Conservation (phyloP, 2,329 filamentous ascomycete species). For the Alternaria burnsii region DNA sequence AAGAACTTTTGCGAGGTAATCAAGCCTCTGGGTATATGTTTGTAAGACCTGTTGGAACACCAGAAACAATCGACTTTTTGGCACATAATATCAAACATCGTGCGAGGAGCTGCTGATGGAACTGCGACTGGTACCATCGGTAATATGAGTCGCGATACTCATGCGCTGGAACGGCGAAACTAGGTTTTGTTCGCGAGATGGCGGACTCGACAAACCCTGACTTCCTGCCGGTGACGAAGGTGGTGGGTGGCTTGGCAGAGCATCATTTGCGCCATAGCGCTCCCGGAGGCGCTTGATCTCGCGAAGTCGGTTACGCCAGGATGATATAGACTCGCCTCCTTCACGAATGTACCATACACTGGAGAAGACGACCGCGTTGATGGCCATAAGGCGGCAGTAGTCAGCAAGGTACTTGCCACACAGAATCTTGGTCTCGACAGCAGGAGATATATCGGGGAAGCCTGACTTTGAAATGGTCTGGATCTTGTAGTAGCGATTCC, state of each 20-base stretch:
- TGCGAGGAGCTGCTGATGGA: conserved; percentile 48
- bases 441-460: conserved; percentile 91
- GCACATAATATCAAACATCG: conserved; percentile 28
- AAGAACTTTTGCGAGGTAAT: conserved; percentile 14
- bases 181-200: conserved; percentile 39
- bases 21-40: conserved; percentile 13
- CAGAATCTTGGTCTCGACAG: conserved; percentile 87
- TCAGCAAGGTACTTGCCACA: conserved; percentile 81
- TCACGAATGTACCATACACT: conserved; percentile 84
- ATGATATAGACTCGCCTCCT: conserved; percentile 83
- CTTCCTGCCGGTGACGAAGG: conserved; percentile 34
- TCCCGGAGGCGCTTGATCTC: conserved; percentile 86
- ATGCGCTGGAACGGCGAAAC: conserved; percentile 45
- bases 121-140: conserved; percentile 49
- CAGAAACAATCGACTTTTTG: conserved; percentile 17
- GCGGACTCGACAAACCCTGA: conserved; percentile 39
- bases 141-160: conserved; percentile 48
- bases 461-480: conserved; percentile 87
- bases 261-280: conserved; percentile 46
- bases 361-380: conserved; percentile 94
- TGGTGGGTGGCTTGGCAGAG: conserved; percentile 19
- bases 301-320: conserved; percentile 86
- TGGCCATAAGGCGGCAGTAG: conserved; percentile 85
- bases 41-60: conserved; percentile 13
- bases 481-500: conserved; percentile 79